Conservation (phyloP, 2,329 filamentous ascomycete species). For the Magnaporthales sp. region DNA sequence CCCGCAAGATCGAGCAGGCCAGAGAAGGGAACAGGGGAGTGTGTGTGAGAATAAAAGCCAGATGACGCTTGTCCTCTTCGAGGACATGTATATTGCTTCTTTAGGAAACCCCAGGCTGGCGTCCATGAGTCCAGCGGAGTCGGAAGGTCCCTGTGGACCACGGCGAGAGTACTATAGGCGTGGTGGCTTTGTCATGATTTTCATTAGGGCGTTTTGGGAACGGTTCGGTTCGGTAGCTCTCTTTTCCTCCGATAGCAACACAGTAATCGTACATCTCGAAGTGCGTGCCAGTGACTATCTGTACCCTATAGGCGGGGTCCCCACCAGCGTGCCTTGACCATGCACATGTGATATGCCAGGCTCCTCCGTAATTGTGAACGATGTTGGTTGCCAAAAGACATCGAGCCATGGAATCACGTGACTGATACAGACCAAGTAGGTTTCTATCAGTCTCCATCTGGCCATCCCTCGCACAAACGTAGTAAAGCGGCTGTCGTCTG, state of each 20-base stretch:
- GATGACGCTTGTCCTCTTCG: slow-evolving; percentile 24
- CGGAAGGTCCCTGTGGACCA: neutral
- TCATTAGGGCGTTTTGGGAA: slow-evolving; percentile 6
- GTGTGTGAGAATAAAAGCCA: neutral
- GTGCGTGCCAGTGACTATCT: neutral
- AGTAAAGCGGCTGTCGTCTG: neutral
- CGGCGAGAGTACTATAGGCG: neutral
- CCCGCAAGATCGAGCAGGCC: neutral
- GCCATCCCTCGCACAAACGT: neutral
- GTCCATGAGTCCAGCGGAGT: neutral
- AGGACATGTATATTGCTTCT: slow-evolving; percentile 25
- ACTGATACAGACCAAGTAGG: neutral
- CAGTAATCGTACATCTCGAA: slow-evolving; percentile 2
- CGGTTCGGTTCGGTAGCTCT: neutral
- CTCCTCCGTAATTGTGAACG: neutral
- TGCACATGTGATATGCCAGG: neutral
- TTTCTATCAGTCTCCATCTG: neutral
- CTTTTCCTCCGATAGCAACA: neutral
- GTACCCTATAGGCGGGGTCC: neutral
- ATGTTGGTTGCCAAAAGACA: neutral
- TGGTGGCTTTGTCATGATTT: slow-evolving; percentile 5
- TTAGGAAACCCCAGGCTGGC: slow-evolving; percentile 17
- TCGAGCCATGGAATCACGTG: neutral
- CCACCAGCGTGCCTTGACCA: neutral
- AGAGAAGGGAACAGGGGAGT: neutral